A percentile compares a stretch with the other conserved stretches of the same genome.
Evolutionary conservation across 1,284 basidiomycete genomes (phyloP).

Genomic region (Cerioporus squamosus): DNA sequence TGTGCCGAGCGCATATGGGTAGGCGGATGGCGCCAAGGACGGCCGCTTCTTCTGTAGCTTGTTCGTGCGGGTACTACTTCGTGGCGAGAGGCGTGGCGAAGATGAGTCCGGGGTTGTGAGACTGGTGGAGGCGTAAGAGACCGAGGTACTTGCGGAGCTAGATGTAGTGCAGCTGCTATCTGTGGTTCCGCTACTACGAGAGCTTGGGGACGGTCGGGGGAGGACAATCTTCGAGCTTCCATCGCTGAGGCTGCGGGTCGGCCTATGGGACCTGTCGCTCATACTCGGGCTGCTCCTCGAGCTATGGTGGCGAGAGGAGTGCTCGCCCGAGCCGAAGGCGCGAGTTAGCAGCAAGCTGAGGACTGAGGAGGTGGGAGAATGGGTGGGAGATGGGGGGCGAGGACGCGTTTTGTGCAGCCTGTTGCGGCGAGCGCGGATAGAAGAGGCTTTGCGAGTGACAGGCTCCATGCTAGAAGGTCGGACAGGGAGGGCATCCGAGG

Average conservation of each 20-base stretch:
- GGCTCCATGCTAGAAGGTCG: constrained; percentile 18
- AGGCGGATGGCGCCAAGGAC: constrained; percentile 20
- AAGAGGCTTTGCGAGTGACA: constrained; percentile 16
- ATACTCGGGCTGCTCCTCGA: constrained; percentile 16
- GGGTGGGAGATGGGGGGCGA: constrained; percentile 5
- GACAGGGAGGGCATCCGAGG: constrained; percentile 11
- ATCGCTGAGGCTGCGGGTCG: constrained; percentile 25
- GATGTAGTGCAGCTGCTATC: constrained; percentile 20
- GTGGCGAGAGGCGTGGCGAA: constrained; percentile 21
- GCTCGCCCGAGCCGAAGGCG: constrained; percentile 17
- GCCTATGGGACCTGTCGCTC: constrained; percentile 19
- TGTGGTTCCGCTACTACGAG: constrained; percentile 18
- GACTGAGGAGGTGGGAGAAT: constrained; percentile 8
- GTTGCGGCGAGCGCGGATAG: constrained; percentile 16
- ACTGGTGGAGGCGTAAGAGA: constrained; percentile 23
- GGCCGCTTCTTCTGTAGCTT: constrained; percentile 30
- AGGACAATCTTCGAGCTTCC: constrained; percentile 1
- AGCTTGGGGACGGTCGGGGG: constrained; percentile 12
- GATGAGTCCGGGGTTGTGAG: constrained; percentile 27
- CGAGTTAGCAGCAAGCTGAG: constrained; percentile 14
- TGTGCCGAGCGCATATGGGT: constrained; percentile 16
- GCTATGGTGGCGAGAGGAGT: constrained; percentile 6
- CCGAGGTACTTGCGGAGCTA: constrained; percentile 15
- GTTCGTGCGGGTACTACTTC: constrained; percentile 18
- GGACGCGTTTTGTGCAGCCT: constrained; percentile 21